A percentile compares a stretch with the other conserved stretches of the same genome.
These are phyloP conservation scores for Trichomonascaceae sp. DNA, from an alignment of 1,139 yeast species.

Conservation along the genomic window DNA sequence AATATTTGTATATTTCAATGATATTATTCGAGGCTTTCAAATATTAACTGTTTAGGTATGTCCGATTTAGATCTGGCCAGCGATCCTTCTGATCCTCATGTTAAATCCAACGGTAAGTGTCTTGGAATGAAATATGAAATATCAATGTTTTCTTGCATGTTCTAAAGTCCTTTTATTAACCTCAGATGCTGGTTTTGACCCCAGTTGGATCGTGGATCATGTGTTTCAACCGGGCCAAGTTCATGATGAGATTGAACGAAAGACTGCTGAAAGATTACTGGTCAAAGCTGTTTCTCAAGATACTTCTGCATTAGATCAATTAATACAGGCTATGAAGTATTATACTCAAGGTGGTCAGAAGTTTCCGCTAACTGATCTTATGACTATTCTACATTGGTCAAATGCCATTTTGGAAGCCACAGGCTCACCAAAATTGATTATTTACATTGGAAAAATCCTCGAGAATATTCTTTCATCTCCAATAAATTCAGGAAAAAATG, in stretches of 20 bases:
- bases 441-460: conserved; percentile 24
- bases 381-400: conserved; percentile 55
- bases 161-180: not conserved
- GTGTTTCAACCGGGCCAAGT: conserved; percentile 6
- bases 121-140: not conserved
- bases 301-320: conserved; percentile 10
- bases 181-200: not conserved
- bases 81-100: not conserved
- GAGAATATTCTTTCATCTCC: conserved; percentile 18
- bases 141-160: not conserved
- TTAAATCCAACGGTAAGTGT: not conserved
- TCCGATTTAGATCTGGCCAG: not conserved
- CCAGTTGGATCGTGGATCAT: not conserved
- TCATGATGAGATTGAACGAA: conserved; percentile 12
- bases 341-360: conserved; percentile 16
- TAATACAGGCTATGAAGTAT: conserved; percentile 1
- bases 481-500: conserved; percentile 10
- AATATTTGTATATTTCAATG: not conserved
- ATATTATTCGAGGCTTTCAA: not conserved
- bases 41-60: not conserved
- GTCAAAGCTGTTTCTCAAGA: conserved; percentile 7
- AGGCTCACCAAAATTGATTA: conserved; percentile 13
- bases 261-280: conserved; percentile 10
- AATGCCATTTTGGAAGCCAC: conserved; percentile 31
- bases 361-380: conserved; percentile 47